Conservation (phyloP, 2,329 filamentous ascomycete genomes). For the Huntiella decipiens region DNA sequence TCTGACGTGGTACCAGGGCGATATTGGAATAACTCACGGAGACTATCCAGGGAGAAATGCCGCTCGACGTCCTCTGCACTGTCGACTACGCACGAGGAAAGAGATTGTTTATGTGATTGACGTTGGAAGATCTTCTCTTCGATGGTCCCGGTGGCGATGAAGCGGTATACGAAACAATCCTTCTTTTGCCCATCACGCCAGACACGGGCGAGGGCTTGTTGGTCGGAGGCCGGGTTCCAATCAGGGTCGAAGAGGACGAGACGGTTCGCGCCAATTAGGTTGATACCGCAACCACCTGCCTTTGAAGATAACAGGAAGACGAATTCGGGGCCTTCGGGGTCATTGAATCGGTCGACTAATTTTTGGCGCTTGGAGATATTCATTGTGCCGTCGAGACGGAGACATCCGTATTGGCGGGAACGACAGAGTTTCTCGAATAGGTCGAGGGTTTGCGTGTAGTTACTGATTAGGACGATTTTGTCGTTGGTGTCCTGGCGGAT, state of each 20-base stretch:
- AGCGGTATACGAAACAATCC: constrained; percentile 98
- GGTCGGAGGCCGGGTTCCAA: constrained; percentile 95
- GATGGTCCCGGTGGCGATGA: constrained; percentile 93
- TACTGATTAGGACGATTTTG: constrained; percentile 97
- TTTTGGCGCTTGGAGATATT: constrained; percentile 94
- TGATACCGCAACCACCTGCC: constrained; percentile 89
- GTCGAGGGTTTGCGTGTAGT: constrained; percentile 92
- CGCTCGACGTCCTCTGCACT: constrained; percentile 92
- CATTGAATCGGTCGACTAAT: constrained; percentile 93
- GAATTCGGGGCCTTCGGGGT: constrained; percentile 76
- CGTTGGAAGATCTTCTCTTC: constrained; percentile 99
- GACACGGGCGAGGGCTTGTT: constrained; percentile 89
- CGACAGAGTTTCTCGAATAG: constrained; percentile 85
- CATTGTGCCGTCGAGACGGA: constrained; percentile 93
- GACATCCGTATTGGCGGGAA: constrained; percentile 60
- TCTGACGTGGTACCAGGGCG: constrained; percentile 69
- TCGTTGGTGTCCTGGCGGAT: constrained; percentile 94
- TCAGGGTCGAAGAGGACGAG: constrained; percentile 91
- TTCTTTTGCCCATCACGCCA: constrained; percentile 99
- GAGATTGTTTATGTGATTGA: constrained; percentile 91
- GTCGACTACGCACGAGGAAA: constrained; percentile 92
- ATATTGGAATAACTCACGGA: constrained; percentile 90
- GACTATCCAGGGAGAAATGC: constrained; percentile 79
- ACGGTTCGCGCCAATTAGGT: constrained; percentile 84
- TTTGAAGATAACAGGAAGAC: constrained; percentile 94